Percentiles rank a stretch among this genome's conserved stretches.
Evolutionary conservation across 75 land plant species (phyloP).

Genomic region (Selaginella moellendorffii): DNA sequence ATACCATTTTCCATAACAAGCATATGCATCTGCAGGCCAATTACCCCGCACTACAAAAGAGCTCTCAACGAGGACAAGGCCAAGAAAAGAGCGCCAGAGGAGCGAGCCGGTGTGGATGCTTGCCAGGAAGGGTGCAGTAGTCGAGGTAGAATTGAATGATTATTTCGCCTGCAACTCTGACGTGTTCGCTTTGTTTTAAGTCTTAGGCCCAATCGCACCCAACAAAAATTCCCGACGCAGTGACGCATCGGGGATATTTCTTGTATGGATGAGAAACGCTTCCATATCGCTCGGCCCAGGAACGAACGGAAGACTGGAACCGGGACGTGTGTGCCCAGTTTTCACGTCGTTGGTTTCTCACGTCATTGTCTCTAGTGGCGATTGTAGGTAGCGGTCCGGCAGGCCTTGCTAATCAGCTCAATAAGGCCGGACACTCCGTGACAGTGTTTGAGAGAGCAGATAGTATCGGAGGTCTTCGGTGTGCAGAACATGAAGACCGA

Average conservation of each 20-base stretch:
- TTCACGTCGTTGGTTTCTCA: too few relatives aligned
- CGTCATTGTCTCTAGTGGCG: constrained; percentile 36
- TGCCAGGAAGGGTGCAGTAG: constrained; percentile 41
- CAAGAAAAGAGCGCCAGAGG: constrained; percentile 27
- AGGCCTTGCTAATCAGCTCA: constrained; percentile 94
- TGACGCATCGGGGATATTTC: constrained; percentile 76
- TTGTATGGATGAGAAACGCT: constrained; percentile 74
- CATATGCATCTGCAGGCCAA: too few relatives aligned
- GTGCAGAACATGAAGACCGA: constrained; percentile 99
- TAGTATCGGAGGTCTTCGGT: constrained; percentile 93
- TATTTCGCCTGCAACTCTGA: not conserved
- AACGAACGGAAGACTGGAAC: constrained; percentile 67
- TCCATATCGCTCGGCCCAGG: constrained; percentile 49
- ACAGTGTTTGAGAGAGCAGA: constrained; percentile 95
- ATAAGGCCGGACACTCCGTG: constrained; percentile 76
- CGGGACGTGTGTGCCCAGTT: constrained; percentile 97
- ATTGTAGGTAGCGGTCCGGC: constrained; percentile 98
- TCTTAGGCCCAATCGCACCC: constrained; percentile 29
- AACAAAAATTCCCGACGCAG: constrained; percentile 48
- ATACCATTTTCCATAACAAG: too few relatives aligned
- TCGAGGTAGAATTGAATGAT: not conserved
- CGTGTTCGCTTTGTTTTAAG: not conserved
- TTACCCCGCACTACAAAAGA: constrained; percentile 84
- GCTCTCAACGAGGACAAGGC: constrained; percentile 51
- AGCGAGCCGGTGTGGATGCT: constrained; percentile 56